These are phyloP conservation scores for Candida nonsorbophila DNA, from an alignment of 805 yeast genomes.

Conservation along the genomic window DNA sequence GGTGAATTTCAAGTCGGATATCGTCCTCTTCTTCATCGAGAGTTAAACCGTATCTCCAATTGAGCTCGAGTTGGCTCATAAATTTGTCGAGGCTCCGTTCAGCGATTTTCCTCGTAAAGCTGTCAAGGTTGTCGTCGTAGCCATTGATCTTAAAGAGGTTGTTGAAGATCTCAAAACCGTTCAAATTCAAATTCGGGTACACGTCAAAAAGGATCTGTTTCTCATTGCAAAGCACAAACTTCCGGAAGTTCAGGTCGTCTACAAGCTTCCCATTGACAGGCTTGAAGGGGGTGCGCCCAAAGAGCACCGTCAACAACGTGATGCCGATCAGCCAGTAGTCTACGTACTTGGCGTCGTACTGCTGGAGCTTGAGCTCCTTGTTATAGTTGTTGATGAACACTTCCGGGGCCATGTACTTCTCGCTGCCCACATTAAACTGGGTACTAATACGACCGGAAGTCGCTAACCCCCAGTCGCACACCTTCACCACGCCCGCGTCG, in stretches of 20 bases:
- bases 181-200: conserved; percentile 32
- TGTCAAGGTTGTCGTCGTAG: conserved; percentile 24
- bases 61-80: conserved; percentile 17
- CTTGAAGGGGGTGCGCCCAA: conserved; percentile 51
- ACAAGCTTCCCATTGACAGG: conserved; percentile 17
- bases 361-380: conserved; percentile 14
- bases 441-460: conserved; percentile 26
- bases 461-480: conserved; percentile 74
- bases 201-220: conserved; percentile 43
- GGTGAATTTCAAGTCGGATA: conserved; percentile 7
- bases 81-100: conserved; percentile 33
- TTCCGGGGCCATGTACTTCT: conserved; percentile 58
- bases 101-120: conserved; percentile 15
- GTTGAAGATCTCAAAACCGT: conserved; percentile 37
- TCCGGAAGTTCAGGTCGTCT: conserved; percentile 39
- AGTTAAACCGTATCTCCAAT: conserved; percentile 37
- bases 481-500: conserved; percentile 46
- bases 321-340: conserved; percentile 55
- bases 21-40: conserved; percentile 31
- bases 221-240: conserved; percentile 32
- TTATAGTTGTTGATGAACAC: conserved; percentile 17
- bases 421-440: conserved; percentile 49
- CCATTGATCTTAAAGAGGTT: conserved; percentile 34
- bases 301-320: conserved; percentile 44
- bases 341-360: conserved; percentile 40